Percentiles rank a stretch among this genome's conserved stretches.
Evolutionary conservation across 495 filamentous ascomycete genomes (phyloP).

Genomic region (Penicillium odoratum): DNA sequence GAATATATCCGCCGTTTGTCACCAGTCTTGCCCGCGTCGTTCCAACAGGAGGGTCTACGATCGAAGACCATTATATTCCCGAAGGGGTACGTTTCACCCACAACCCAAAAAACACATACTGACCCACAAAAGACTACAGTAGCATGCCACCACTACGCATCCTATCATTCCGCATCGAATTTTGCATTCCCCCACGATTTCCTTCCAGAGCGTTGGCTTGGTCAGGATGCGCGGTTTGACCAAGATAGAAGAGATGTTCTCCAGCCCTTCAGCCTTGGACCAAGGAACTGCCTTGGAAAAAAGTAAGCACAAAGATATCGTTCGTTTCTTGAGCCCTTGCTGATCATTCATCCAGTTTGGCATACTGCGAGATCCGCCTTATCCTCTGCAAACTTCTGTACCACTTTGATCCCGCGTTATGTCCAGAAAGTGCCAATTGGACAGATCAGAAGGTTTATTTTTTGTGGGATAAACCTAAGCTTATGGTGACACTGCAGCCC

Average conservation of each 20-base stretch:
- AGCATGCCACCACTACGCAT: constrained; percentile 37
- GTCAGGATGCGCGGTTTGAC: constrained; percentile 25
- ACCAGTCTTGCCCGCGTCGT: constrained; percentile 29
- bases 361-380: constrained; percentile 56
- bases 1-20: constrained; percentile 42
- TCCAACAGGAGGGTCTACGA: constrained; percentile 27
- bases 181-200: constrained; percentile 41
- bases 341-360: constrained; percentile 37
- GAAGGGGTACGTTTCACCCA: constrained; percentile 16
- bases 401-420: constrained; percentile 51
- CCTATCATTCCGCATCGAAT: constrained; percentile 33
- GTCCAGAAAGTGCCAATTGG: constrained; percentile 36
- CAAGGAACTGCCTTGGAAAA: constrained; percentile 44
- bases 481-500: constrained; percentile 24
- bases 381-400: constrained; percentile 52
- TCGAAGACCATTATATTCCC: constrained; percentile 36
- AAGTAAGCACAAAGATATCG: constrained; percentile 23
- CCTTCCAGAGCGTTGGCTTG: constrained; percentile 49
- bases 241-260: constrained; percentile 37
- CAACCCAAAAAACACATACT: neutral
- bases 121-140: constrained; percentile 28
- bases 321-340: neutral
- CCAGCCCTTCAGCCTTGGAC: constrained; percentile 46
- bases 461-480: constrained; percentile 48
- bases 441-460: constrained; percentile 40